Evolutionary conservation across 1,284 basidiomycete genomes (phyloP).

Genomic region (Tilletia horrida): DNA sequence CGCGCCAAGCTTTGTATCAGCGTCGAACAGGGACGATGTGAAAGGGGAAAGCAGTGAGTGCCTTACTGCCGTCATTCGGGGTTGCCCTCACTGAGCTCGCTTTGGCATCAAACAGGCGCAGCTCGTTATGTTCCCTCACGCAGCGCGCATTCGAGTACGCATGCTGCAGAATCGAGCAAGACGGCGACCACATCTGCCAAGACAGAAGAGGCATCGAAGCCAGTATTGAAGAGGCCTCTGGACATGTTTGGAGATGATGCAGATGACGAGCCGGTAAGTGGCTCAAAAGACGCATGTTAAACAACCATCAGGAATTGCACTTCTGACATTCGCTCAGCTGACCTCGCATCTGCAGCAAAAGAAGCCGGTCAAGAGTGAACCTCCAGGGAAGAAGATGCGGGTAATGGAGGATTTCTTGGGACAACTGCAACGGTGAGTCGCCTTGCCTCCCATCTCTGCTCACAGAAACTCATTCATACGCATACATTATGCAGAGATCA

Average conservation of each 20-base stretch:
- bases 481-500: conserved; percentile 67
- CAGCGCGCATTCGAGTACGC: too few relatives aligned
- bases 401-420: conserved; percentile 41
- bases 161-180: neutral
- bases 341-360: neutral
- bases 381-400: conserved; percentile 30
- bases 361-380: conserved; percentile 23
- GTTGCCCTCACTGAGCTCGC: too few relatives aligned
- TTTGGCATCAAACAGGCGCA: neutral
- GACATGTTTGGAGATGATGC: conserved; percentile 15
- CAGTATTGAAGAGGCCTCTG: conserved; percentile 3
- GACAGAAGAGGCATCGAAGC: neutral
- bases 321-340: neutral
- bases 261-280: conserved; percentile 25
- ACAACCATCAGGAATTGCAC: neutral
- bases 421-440: conserved; percentile 31
- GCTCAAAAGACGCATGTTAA: neutral
- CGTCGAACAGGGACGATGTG: neutral
- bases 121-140: neutral
- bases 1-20: neutral
- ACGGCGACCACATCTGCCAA: neutral
- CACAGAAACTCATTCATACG: neutral
- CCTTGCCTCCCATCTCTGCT: neutral
- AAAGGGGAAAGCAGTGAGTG: neutral
- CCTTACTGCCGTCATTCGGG: too few relatives aligned